Base-by-base conservation (phyloP, 352 stramenopile genomes). In the Globisporangium cystogenes region DNA sequence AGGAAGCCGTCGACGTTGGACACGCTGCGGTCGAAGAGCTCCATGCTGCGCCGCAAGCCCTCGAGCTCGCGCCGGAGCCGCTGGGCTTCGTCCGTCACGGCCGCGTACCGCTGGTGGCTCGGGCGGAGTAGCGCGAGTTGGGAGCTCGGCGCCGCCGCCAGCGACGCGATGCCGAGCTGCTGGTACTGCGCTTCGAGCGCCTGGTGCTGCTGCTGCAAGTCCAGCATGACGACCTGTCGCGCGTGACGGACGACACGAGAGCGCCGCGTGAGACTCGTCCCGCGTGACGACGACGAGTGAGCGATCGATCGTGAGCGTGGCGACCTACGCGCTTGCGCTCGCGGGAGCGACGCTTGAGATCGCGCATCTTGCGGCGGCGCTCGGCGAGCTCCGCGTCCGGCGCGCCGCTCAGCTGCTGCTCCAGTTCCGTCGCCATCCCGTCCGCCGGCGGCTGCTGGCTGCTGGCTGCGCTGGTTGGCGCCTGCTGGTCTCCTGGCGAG, bases 321-420 rank as follows among this genome's bases (percentile, higher is more conserved):
- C 37, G 21, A 54, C 54, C 8, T 42, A 60, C 54, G 10, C 54
- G 47, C 27, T 56, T 62, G 7, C 39, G 39, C 40, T 46, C 27
- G 15, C 54, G 54, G 21, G 53, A 60, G 54, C 54, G 54, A 21
- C 47, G 54, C 54, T 60, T 60, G 36, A 60, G 53, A 4, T 60
- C 53, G 36, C 53, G 53, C 53, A 54, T 48, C 21, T 53, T 60
- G 36, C 47, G 45, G 2, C 45, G 53, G 45, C 53, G 53, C 53
- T 60, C 53, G 15, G 14, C 15, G 27, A 50, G 16, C 29, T 31
- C 52, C 7, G 43, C 18, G 23, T 58, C 52, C n/a, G 21, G 31
- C 23, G 33, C 12, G 12, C 18, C 14, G 10, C 33, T 37, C 33
- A 12, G 11, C 33, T 15, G 14, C 33, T 37, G 14, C 33, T 16